Base-by-base conservation (phyloP, 1,139 yeast species). In the Dujonia santamariae region DNA sequence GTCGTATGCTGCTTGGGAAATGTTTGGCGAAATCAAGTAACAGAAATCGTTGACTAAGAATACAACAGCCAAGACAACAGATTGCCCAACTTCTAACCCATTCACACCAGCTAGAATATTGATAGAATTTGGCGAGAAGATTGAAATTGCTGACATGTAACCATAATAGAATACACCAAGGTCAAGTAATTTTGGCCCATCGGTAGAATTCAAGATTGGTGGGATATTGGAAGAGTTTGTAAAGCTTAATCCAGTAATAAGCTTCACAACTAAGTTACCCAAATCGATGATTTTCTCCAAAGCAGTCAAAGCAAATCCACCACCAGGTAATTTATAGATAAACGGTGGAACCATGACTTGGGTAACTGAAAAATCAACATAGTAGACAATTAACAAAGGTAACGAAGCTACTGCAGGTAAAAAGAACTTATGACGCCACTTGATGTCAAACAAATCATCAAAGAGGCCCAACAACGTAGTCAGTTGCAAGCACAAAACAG, bases 341-440 rank as follows among this genome's bases (percentile, higher is more conserved):
- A 86, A 81, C 22, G 72, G 73, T 1, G 99, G 99, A 2, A 94
- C 72, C 41, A 87, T 77, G n/a, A 92, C 83, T 27, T 85, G 79
- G 0, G 99, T 92, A 29, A 87, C 88, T 43, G 96, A 95, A 57
- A 86, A 92, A 58, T 92, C 97, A 38, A 90, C 92, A 48, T 86
- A 88, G 59, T 92, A 92, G 3, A 92, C 96, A 19, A 92, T 78
- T 41, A 92, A 68, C 48, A 94, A 68, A 3, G 99, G 99, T 33
- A 92, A 80, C 1, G 96, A 81, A 0, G 97, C 96, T 37, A 94
- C 78, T 0, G 96, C 96, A 0, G 99, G 99, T 46, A 92, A 57
- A 52, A 92, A 87, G 61, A 92, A 87, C 67, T 92, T 92, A 63
- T 92, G 96, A 54, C 99, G 72, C 99, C 99, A 92, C 46, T 96